Percentiles rank a stretch among this genome's conserved stretches.
Evolutionary conservation across 306 rosid species (phyloP).

Genomic region (Astragalus membranaceus): DNA sequence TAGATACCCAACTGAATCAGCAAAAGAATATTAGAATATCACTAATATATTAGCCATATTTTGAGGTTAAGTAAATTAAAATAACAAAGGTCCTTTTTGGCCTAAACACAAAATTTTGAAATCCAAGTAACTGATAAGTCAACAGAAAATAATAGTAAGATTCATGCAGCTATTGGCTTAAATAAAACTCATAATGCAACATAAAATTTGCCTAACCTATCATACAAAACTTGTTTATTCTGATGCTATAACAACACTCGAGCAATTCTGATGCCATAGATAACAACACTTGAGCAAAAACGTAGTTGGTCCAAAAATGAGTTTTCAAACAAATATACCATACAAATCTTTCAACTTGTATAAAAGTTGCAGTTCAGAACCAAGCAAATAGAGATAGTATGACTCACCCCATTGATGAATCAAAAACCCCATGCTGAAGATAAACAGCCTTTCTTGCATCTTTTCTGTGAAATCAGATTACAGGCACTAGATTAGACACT

Average conservation of each 20-base stretch:
- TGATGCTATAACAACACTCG: background rate
- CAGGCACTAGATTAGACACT: constrained; percentile 21
- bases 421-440: constrained; percentile 89
- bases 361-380: constrained; percentile 1
- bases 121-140: background rate
- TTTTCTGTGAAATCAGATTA: constrained; percentile 53
- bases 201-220: background rate
- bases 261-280: background rate
- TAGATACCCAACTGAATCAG: constrained; percentile 81
- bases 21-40: background rate
- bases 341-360: background rate
- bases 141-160: background rate
- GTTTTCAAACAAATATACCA: background rate
- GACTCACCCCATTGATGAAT: constrained; percentile 95
- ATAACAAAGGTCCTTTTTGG: background rate
- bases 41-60: background rate
- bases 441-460: constrained; percentile 83
- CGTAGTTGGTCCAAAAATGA: background rate
- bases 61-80: background rate
- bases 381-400: constrained; percentile 9
- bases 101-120: background rate
- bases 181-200: background rate
- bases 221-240: background rate
- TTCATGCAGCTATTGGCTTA: background rate
- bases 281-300: background rate